phyloP scores from a whole-genome alignment of 306 rosid genomes.

The Luffa acutangula region DNA sequence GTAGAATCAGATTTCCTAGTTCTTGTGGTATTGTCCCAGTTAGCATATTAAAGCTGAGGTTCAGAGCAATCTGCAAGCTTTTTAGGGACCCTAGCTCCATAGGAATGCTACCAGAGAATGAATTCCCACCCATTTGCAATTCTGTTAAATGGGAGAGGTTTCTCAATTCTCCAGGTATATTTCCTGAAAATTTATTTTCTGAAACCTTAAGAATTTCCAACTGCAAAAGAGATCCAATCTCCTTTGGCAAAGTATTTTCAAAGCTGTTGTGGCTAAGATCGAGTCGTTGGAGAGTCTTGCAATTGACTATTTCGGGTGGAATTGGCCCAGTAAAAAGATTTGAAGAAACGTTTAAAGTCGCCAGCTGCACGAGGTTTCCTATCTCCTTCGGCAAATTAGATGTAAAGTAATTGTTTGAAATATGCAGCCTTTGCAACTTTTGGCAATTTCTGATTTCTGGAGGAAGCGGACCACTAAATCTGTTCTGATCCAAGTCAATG shows the following conservation, averaged over 20 bases:
- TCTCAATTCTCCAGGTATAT: constrained; percentile 52
- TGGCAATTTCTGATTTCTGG: constrained; percentile 48
- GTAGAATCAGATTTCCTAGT: constrained; percentile 67
- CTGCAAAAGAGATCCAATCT: constrained; percentile 67
- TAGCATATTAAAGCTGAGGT: constrained; percentile 76
- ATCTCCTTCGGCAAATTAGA: constrained; percentile 76
- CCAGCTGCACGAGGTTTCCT: constrained; percentile 66
- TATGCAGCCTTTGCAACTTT: constrained; percentile 79
- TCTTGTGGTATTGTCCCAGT: constrained; percentile 53
- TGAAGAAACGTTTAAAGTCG: constrained; percentile 67
- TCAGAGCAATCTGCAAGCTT: constrained; percentile 82
- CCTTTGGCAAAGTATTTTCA: constrained; percentile 42
- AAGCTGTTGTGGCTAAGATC: constrained; percentile 71
- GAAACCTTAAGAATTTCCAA: constrained; percentile 84
- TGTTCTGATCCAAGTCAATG: constrained; percentile 64
- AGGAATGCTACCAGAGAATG: constrained; percentile 71
- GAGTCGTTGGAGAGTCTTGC: constrained; percentile 75
- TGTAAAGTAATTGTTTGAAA: constrained; percentile 64
- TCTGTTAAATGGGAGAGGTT: constrained; percentile 73
- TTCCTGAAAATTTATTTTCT: constrained; percentile 55
- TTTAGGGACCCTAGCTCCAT: constrained; percentile 59
- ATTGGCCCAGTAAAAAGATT: constrained; percentile 55
- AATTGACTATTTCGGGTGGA: constrained; percentile 53
- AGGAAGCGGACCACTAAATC: constrained; percentile 70
- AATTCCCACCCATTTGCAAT: constrained; percentile 78